A percentile compares a stretch with the other conserved stretches of the same genome.
Conservation (phyloP, 768 basidiomycete species). For the Rhizopogon roseolus region DNA sequence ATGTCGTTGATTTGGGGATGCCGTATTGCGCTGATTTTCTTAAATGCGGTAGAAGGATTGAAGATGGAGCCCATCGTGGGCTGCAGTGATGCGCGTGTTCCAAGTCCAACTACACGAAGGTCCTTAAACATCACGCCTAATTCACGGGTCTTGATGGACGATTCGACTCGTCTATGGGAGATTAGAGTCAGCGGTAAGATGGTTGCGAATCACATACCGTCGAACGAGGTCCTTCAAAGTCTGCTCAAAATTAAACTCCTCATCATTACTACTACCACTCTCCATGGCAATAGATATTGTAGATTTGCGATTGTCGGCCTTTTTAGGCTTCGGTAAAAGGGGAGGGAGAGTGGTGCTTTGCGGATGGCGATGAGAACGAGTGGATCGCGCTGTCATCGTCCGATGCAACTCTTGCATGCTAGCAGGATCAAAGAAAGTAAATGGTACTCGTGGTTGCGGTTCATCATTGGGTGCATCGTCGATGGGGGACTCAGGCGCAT, state of each 20-base stretch:
- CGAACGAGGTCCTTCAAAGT: conserved; percentile 19
- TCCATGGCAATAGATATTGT: not conserved
- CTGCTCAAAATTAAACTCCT: conserved; percentile 29
- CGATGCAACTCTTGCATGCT: not conserved
- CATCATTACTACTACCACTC: conserved; percentile 24
- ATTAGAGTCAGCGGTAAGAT: not conserved
- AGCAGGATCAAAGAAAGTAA: not conserved
- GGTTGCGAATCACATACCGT: conserved; percentile 10
- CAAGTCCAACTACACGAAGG: conserved; percentile 56
- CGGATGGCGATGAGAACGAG: not conserved
- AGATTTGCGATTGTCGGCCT: not conserved
- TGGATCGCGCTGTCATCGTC: not conserved
- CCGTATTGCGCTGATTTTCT: conserved; percentile 38
- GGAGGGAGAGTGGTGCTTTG: not conserved
- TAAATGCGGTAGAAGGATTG: conserved; percentile 44
- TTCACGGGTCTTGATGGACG: conserved; percentile 45
- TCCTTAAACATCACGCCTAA: conserved; percentile 60
- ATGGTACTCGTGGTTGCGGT: not conserved
- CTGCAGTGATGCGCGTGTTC: conserved; percentile 49
- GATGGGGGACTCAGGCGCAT: not conserved
- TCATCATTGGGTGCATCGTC: not conserved
- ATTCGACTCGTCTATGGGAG: conserved; percentile 37
- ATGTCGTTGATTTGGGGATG: conserved; percentile 62
- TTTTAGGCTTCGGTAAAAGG: not conserved
- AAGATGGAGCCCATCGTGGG: conserved; percentile 60